These are phyloP conservation scores for Rutstroemia sp. DNA, from an alignment of 2,329 filamentous ascomycete genomes.

Conservation along the genomic window DNA sequence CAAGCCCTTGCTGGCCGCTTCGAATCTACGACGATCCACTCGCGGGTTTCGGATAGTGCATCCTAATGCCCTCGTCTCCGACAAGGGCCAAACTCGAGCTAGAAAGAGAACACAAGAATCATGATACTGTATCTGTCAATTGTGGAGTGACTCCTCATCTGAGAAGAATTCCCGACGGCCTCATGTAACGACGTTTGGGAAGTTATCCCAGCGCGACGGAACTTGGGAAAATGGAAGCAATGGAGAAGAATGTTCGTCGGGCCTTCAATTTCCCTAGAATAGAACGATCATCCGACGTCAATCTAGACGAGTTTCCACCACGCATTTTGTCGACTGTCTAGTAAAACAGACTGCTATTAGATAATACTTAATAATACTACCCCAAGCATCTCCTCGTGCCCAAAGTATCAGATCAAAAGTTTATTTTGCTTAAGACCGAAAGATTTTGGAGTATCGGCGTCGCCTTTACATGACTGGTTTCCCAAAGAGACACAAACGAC, in stretches of 20 bases:
- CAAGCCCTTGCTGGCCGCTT: neutral
- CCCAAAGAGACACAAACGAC: neutral
- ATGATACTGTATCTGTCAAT: neutral
- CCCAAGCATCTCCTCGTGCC: neutral
- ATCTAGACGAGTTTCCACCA: too few relatives aligned
- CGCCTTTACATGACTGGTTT: too few relatives aligned
- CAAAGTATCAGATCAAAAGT: neutral
- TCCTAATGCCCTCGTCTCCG: constrained; percentile 6
- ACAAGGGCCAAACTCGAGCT: neutral
- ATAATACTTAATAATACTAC: neutral
- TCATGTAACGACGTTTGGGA: neutral
- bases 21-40: constrained; percentile 11
- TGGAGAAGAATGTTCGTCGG: neutral
- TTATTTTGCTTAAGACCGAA: too few relatives aligned
- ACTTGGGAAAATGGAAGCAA: neutral
- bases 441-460: too few relatives aligned
- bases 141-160: constrained; percentile 4
- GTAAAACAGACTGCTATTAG: neutral
- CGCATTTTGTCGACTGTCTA: too few relatives aligned
- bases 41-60: constrained; percentile 8
- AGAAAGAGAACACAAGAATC: neutral
- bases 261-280: too few relatives aligned
- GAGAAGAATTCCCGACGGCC: constrained; percentile 2
- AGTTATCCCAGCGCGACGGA: constrained; percentile 2
- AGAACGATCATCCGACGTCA: too few relatives aligned